Conservation (phyloP, 257 asterid species). For the Solanum medicagineum region DNA sequence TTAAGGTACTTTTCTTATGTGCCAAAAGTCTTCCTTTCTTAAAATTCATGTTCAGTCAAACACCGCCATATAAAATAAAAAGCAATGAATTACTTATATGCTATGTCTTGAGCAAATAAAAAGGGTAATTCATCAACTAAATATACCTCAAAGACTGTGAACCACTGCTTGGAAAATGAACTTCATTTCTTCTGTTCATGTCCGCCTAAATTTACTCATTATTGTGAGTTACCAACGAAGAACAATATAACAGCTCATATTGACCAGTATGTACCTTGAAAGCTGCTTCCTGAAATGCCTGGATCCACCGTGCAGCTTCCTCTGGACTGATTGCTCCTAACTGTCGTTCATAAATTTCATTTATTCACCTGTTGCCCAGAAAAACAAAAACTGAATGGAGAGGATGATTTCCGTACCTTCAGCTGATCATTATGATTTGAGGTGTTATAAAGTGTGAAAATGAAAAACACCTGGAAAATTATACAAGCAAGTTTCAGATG, state of each 20-base stretch:
- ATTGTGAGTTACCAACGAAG: constrained; percentile 24
- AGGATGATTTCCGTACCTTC: constrained; percentile 48
- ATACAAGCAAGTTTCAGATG: constrained; percentile 3
- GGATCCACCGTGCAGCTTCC: constrained; percentile 96
- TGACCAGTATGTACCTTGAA: constrained; percentile 53
- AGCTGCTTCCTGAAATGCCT: constrained; percentile 80
- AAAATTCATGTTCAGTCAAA: not conserved
- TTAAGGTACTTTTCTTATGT: not conserved
- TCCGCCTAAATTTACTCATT: constrained; percentile 46
- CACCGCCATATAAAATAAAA: not conserved
- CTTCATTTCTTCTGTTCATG: constrained; percentile 32
- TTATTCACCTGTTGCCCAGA: not conserved
- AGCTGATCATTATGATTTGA: constrained; percentile 83
- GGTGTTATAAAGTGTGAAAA: constrained; percentile 78
- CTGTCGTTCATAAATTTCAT: constrained; percentile 14
- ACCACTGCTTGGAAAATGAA: constrained; percentile 28
- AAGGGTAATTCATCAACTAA: not conserved
- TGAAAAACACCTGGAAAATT: constrained; percentile 64
- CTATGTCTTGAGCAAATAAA: not conserved
- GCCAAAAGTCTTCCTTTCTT: not conserved
- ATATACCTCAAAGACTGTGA: constrained; percentile 54
- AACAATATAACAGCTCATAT: constrained; percentile 17
- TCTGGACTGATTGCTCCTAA: constrained; percentile 98
- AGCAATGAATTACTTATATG: not conserved
- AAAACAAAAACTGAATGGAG: not conserved